Conservation (phyloP, 768 basidiomycete genomes). For the Lanmaoa pseudosensibilis region DNA sequence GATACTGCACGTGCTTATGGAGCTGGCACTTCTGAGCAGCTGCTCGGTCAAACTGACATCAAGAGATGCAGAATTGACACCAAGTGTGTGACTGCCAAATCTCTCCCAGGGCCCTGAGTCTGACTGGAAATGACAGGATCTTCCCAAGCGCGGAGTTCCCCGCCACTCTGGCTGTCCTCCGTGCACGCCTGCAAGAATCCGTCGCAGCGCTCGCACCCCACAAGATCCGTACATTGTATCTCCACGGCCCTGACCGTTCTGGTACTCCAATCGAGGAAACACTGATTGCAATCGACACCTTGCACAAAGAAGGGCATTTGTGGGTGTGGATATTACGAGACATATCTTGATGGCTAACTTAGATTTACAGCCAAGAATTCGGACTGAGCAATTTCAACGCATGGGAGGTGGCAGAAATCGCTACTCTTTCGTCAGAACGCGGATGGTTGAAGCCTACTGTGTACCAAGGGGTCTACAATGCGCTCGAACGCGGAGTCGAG, state of each 20-base stretch:
- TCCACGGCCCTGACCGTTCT: neutral
- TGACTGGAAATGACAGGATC: neutral
- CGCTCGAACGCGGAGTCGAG: neutral
- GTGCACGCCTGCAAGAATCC: neutral
- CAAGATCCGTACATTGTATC: neutral
- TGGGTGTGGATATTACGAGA: neutral
- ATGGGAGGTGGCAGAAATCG: neutral
- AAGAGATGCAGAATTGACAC: neutral
- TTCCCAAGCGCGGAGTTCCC: neutral
- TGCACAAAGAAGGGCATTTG: neutral
- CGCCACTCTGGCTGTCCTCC: neutral
- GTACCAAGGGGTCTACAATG: neutral
- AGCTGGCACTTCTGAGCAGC: neutral
- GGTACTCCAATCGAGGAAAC: neutral
- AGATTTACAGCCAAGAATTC: neutral
- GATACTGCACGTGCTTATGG: neutral
- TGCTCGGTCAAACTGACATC: neutral
- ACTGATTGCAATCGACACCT: neutral
- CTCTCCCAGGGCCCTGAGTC: neutral
- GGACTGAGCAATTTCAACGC: neutral
- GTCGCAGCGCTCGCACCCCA: neutral
- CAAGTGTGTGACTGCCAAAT: neutral
- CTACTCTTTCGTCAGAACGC: neutral
- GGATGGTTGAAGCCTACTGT: neutral
- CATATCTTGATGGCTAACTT: neutral